Base-by-base conservation (phyloP, 495 filamentous ascomycete genomes). In the Xylaria telfairii region DNA sequence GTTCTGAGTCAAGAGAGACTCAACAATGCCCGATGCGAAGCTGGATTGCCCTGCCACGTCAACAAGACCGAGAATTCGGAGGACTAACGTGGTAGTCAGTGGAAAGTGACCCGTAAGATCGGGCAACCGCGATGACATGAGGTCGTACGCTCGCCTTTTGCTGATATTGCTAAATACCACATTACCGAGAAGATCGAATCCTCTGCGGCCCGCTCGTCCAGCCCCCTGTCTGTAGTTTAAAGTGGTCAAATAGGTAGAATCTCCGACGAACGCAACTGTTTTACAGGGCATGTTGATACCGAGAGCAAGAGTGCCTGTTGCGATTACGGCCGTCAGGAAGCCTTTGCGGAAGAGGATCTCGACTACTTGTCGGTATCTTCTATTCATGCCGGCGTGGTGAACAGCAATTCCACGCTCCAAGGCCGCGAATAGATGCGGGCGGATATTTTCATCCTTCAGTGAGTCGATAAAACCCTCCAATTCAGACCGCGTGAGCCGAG, bases 211-310 rank as follows among this genome's bases (percentile, higher is more conserved):
- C 37, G 92, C 89, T 81, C 92, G 89, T 75, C 92, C 92, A 66
- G 91, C 87, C 10, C 89, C 90, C 79, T 95, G 92, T 10, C 91
- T 87, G 76, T 88, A 95, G 76, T 91, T 92, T 42, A 94, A 85
- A 0, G 92, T 88, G 0, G 91, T 93, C 60, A 95, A 77, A 70
- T 83, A 92, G 13, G 92, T 83, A 1, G 88, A 90, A 72, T 94
- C 91, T 4, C 91, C 92, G 6, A 83, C 86, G 76, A 95, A 95
- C 6, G 94, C 87, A 10, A 93, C 91, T 1, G 92, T 95, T 73
- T 91, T 92, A 74, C 92, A 93, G 26, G 92, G 92, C 92, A 93
- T 94, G 70, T 94, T 95, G 80, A 95, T 92, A 78, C 92, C 92
- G 28, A 95, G 81, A 42, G 88, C 88, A 15, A 94, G 83, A 0